Percentiles rank a stretch among this genome's conserved stretches.
Conservation (phyloP, 1,284 basidiomycete genomes). For the Schizopora paradoxa region DNA sequence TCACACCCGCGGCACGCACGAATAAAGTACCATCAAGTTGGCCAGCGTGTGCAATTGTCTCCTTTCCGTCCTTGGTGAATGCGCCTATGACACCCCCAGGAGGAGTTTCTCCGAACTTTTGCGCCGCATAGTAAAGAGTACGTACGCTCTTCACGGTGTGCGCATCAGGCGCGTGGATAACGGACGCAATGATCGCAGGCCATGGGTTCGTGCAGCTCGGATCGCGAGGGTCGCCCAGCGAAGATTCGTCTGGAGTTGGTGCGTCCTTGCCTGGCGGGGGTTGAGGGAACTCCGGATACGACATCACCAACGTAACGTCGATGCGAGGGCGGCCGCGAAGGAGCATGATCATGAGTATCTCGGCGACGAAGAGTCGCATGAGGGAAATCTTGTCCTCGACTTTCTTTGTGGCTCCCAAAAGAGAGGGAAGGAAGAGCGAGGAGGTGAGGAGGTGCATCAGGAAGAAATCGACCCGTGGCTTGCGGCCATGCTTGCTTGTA, state of each 20-base stretch:
- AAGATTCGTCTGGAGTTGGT: conserved; percentile 21
- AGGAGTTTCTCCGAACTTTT: conserved; percentile 42
- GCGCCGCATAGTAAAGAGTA: conserved; percentile 46
- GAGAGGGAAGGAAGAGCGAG: conserved; percentile 52
- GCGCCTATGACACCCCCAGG: conserved; percentile 43
- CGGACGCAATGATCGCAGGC: conserved; percentile 48
- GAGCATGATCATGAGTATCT: conserved; percentile 40
- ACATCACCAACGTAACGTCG: conserved; percentile 49
- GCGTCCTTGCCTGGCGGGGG: conserved; percentile 27
- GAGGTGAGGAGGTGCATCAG: conserved; percentile 66
- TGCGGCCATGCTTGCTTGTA: conserved; percentile 43
- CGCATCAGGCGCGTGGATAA: conserved; percentile 52
- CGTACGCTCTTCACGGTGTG: conserved; percentile 61
- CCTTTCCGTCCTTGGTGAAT: conserved; percentile 27
- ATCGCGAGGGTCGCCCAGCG: conserved; percentile 34
- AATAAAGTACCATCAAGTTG: conserved; percentile 60
- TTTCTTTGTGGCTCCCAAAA: conserved; percentile 35
- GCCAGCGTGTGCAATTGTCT: conserved; percentile 35
- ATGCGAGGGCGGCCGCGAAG: conserved; percentile 57
- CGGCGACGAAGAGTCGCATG: conserved; percentile 43
- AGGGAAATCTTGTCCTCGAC: conserved; percentile 39
- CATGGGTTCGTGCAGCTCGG: conserved; percentile 49
- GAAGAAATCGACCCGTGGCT: conserved; percentile 63
- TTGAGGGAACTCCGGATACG: conserved; percentile 40
- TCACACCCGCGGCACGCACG: conserved; percentile 53